phyloP scores from a whole-genome alignment of 305 asterid species.

The Fraxinus dipetala region DNA sequence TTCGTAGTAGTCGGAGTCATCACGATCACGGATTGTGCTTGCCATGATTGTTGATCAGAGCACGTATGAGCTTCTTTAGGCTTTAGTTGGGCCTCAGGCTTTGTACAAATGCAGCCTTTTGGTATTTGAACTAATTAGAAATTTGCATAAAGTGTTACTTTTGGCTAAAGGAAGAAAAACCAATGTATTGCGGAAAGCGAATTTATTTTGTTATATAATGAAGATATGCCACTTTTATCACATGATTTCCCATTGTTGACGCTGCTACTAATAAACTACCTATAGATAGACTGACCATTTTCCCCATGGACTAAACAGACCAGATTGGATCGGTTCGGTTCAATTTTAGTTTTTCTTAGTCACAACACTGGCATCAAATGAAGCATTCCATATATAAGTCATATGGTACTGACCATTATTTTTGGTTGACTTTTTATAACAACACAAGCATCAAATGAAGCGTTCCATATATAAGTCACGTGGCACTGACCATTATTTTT shows the following conservation, averaged over 20 bases:
- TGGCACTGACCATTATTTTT: neutral
- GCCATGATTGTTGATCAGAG: conserved; percentile 34
- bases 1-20: conserved; percentile 43
- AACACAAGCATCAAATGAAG: neutral
- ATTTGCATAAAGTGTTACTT: neutral
- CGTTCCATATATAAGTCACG: neutral
- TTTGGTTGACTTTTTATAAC: neutral
- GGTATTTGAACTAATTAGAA: neutral
- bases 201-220: neutral
- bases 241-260: neutral
- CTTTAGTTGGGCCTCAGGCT: conserved; percentile 22
- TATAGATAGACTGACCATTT: neutral
- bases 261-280: neutral
- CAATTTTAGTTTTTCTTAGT: neutral
- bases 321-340: neutral
- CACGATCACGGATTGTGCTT: conserved; percentile 34
- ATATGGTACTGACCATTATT: neutral
- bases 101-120: conserved; percentile 17
- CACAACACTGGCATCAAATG: neutral
- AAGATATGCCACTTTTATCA: neutral
- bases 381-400: neutral
- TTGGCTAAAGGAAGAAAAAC: neutral
- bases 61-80: conserved; percentile 23
- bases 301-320: neutral
- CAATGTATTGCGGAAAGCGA: neutral